Conservation (phyloP, 371 early-diverging fungal genomes). For the Apophysomyces sp. region DNA sequence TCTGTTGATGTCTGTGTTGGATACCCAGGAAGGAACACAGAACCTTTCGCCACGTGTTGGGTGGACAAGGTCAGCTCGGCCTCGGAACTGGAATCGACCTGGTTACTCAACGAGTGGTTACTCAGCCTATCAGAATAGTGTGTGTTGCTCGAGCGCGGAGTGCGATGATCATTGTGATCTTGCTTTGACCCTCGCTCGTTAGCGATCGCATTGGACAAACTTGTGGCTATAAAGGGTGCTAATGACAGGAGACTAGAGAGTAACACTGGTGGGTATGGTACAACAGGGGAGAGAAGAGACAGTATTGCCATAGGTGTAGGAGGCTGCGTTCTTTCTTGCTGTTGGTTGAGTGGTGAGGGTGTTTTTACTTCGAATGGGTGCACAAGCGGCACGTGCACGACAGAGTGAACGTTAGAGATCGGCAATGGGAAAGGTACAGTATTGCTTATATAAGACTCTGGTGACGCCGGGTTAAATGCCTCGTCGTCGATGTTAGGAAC, state of each 20-base stretch:
- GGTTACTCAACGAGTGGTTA: neutral
- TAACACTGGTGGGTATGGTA: conserved; percentile 60
- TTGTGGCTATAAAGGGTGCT: conserved; percentile 56
- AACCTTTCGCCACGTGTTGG: neutral
- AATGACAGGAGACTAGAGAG: conserved; percentile 45
- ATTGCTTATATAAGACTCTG: conserved; percentile 32
- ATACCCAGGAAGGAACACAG: neutral
- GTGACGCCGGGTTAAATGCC: conserved; percentile 57
- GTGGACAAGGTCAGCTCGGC: conserved; percentile 13
- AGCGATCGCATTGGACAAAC: conserved; percentile 37
- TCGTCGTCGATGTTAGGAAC: conserved; percentile 62
- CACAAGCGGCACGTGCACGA: conserved; percentile 60
- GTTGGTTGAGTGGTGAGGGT: conserved; percentile 17
- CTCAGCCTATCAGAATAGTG: neutral
- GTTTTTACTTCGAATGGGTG: conserved; percentile 33
- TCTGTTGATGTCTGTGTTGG: neutral
- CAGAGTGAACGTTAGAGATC: conserved; percentile 52
- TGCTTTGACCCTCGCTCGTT: neutral
- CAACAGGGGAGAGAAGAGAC: conserved; percentile 58
- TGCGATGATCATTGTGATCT: neutral
- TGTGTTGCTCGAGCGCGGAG: neutral
- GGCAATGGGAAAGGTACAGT: conserved; percentile 40
- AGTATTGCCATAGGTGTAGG: conserved; percentile 60
- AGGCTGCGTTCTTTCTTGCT: conserved; percentile 5
- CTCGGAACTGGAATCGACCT: neutral